Percentiles rank a stretch among this genome's conserved stretches.
Conservation (phyloP, 164 flowering plant genomes). For the Nymphaea thermarum region DNA sequence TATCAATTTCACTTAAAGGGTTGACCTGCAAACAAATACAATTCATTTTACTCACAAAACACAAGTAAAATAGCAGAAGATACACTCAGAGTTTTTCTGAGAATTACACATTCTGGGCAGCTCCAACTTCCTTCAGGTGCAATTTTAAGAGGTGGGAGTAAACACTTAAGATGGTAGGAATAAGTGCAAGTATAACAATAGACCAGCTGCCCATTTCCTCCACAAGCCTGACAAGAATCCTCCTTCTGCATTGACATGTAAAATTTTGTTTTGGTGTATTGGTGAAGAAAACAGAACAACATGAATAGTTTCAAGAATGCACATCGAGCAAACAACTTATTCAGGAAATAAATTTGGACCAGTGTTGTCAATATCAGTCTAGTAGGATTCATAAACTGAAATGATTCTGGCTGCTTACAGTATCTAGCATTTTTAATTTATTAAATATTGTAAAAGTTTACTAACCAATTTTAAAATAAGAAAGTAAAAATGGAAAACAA, state of each 20-base stretch:
- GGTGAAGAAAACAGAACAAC: no score
- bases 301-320: no score
- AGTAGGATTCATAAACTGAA: no score
- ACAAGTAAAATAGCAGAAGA: background rate
- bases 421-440: no score
- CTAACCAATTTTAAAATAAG: no score
- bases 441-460: no score
- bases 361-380: no score
- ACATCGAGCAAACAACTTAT: no score
- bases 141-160: conserved; percentile 64
- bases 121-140: conserved; percentile 64
- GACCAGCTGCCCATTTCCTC: conserved; percentile 48
- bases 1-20: conserved; percentile 86
- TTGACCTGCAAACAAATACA: conserved; percentile 50
- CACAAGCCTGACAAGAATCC: conserved; percentile 75
- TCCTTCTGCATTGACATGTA: conserved; percentile 41
- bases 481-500: no score
- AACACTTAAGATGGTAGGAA: conserved; percentile 73
- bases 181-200: conserved; percentile 79
- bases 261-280: no score
- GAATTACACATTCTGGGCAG: conserved; percentile 98
- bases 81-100: background rate
- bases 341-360: no score
- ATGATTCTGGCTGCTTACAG: no score
- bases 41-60: background rate